These are phyloP conservation scores for Aureobasidium sp. DNA, from an alignment of 2,329 filamentous ascomycete species.

Conservation along the genomic window DNA sequence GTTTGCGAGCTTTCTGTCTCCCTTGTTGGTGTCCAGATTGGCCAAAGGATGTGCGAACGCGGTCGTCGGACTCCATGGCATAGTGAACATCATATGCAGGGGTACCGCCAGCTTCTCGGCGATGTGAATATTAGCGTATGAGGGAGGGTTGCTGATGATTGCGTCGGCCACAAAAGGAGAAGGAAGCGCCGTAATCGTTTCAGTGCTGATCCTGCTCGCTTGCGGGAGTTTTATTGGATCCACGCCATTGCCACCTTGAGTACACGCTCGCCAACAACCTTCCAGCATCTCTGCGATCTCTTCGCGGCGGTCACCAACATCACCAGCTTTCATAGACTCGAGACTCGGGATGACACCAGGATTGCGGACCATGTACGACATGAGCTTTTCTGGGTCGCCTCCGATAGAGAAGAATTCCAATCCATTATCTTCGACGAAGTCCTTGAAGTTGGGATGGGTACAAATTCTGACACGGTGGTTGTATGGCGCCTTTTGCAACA, in stretches of 20 bases:
- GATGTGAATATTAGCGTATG: constrained; percentile 68
- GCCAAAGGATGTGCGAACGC: constrained; percentile 81
- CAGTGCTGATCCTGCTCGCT: not conserved
- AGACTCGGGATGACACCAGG: constrained; percentile 77
- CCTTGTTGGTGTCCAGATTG: constrained; percentile 70
- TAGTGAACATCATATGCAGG: constrained; percentile 85
- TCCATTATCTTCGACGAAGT: constrained; percentile 44
- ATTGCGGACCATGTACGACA: constrained; percentile 86
- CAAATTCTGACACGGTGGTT: constrained; percentile 43
- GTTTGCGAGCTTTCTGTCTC: constrained; percentile 70
- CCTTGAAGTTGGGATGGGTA: constrained; percentile 43
- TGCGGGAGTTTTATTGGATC: not conserved
- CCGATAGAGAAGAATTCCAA: constrained; percentile 48
- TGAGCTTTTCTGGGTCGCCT: constrained; percentile 60
- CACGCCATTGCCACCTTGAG: not conserved
- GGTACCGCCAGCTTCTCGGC: constrained; percentile 70
- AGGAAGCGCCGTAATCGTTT: constrained; percentile 30
- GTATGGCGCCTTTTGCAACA: constrained; percentile 42
- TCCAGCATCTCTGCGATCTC: constrained; percentile 74
- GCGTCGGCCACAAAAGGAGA: constrained; percentile 67
- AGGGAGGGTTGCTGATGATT: constrained; percentile 72
- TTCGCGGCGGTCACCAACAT: constrained; percentile 72
- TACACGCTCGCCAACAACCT: constrained; percentile 78
- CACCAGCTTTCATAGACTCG: constrained; percentile 69
- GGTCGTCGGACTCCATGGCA: constrained; percentile 85